Percentiles rank a stretch among this genome's conserved stretches.
Conservation (phyloP, 805 yeast genomes). For the Metschnikowia similis region DNA sequence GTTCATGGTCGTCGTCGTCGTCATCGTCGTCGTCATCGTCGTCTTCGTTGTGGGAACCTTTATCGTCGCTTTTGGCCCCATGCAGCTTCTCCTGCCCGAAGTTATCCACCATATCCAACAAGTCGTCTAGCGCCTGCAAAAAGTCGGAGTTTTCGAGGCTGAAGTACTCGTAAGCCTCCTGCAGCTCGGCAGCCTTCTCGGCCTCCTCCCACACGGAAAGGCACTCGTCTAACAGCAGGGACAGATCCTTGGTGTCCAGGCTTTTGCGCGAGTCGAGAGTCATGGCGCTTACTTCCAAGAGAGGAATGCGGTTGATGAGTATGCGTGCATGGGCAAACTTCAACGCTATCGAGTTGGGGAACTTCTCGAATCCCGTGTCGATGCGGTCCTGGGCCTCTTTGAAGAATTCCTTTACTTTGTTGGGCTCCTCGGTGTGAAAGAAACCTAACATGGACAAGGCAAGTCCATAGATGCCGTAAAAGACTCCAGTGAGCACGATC, state of each 20-base stretch:
- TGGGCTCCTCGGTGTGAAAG: slow-evolving; percentile 45
- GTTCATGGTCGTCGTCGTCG: slow-evolving; percentile 12
- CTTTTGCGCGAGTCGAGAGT: slow-evolving; percentile 31
- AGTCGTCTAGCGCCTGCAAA: slow-evolving; percentile 59
- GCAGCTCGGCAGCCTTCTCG: slow-evolving; percentile 24
- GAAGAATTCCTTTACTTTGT: slow-evolving; percentile 53
- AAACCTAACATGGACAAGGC: slow-evolving; percentile 63
- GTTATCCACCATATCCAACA: slow-evolving; percentile 61
- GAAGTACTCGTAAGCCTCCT: slow-evolving; percentile 27
- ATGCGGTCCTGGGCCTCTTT: slow-evolving; percentile 71
- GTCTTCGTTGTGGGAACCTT: slow-evolving; percentile 37
- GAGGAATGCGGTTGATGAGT: slow-evolving; percentile 53
- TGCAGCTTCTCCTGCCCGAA: slow-evolving; percentile 52
- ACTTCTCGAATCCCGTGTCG: slow-evolving; percentile 50
- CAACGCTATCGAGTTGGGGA: slow-evolving; percentile 44
- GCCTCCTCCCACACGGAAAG: slow-evolving; percentile 44
- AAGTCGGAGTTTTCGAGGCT: slow-evolving; percentile 45
- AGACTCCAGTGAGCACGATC: slow-evolving; percentile 39
- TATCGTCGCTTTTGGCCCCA: slow-evolving; percentile 57
- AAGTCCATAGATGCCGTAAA: slow-evolving; percentile 70
- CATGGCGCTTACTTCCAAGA: slow-evolving; percentile 53
- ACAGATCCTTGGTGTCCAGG: slow-evolving; percentile 29
- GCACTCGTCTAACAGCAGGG: slow-evolving; percentile 42
- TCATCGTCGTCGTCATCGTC: slow-evolving; percentile 28
- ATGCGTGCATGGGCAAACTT: slow-evolving; percentile 54